Base-by-base conservation (phyloP, 1,139 yeast species). In the Arxiozyma telluris region DNA sequence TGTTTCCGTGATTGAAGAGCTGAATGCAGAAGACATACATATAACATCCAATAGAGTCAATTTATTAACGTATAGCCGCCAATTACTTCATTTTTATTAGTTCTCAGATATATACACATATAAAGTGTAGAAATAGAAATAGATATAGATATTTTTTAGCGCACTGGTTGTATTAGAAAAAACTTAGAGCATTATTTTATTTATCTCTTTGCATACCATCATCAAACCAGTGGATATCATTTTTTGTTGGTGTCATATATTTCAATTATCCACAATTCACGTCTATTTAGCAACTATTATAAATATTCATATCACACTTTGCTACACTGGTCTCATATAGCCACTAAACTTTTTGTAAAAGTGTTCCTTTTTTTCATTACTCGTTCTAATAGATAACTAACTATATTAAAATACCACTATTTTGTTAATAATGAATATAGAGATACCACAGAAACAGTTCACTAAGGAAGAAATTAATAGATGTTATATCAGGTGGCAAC, bases 401-500 rank as follows among this genome's bases (percentile, higher is more conserved):
- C n/a, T 34, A 12, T 6, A 34, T 34, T 25, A 8, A 25, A 6
- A 25, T n/a, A 25, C 8, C 15, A 44, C 38, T 25, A 44, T 20
- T 44, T 9, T 21, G 22, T 4, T 7, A 17, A 30, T 45, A 45
- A 63, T 62, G 64, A 59, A 63, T 53, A 53, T 64, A 47, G 67
- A 65, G 51, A 60, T 68, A 44, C 70, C 70, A 43, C 64, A 67
- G 50, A 61, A 70, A 49, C 66, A 63, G 51, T 61, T 66, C 20
- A 64, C 69, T 8, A 65, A 63, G 44, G 73, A 70, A 45, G 73
- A 70, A 50, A 64, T 70, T 22, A 67, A 68, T 52, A 61, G 71
- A 46, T 68, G 71, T 48, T 68, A 67, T 56, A 54, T 68, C 67
- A 78, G 86, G 57, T 82, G 87, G 86, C 82, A 80, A 59, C 84